Conservation (phyloP, 2,329 filamentous ascomycete species). For the Phoma sp. region DNA sequence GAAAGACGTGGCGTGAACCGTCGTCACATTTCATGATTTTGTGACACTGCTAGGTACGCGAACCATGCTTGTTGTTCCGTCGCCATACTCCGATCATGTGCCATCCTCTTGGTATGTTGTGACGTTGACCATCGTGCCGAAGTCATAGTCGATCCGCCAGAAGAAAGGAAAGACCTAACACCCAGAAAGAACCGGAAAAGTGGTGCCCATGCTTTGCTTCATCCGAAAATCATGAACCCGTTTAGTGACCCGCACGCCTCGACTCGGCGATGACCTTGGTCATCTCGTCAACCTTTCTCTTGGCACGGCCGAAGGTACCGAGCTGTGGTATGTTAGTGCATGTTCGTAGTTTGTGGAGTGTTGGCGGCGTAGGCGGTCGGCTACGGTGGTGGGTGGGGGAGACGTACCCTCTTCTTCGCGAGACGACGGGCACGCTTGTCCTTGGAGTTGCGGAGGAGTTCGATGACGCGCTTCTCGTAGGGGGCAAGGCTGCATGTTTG, state of each 20-base stretch:
- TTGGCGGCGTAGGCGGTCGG: conserved; percentile 4
- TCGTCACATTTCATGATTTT: conserved; percentile 48
- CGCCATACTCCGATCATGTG: conserved; percentile 46
- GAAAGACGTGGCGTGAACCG: conserved; percentile 42
- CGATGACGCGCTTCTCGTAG: conserved; percentile 96
- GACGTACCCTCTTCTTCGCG: conserved; percentile 95
- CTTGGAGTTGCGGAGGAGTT: conserved; percentile 98
- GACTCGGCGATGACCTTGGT: conserved; percentile 97
- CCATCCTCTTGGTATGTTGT: conserved; percentile 39
- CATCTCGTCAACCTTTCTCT: conserved; percentile 99
- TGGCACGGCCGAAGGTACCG: conserved; percentile 97
- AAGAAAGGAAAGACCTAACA: conserved; percentile 43
- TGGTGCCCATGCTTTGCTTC: conserved; percentile 36
- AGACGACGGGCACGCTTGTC: conserved; percentile 99
- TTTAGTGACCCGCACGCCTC: conserved; percentile 76
- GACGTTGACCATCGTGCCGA: conserved; percentile 30
- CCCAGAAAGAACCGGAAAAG: conserved; percentile 46
- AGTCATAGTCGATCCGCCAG: conserved; percentile 41
- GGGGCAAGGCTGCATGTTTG: conserved; percentile 32
- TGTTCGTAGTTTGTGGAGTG: conserved; percentile 3
- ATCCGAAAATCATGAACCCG: conserved; percentile 36
- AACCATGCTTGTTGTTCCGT: conserved; percentile 36
- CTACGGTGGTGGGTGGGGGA: conserved; percentile 7
- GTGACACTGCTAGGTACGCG: conserved; percentile 46
- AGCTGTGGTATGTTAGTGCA: conserved; percentile 65